These are phyloP conservation scores for Cotoneaster glaucophyllus DNA, from an alignment of 306 rosid genomes.

Conservation along the genomic window DNA sequence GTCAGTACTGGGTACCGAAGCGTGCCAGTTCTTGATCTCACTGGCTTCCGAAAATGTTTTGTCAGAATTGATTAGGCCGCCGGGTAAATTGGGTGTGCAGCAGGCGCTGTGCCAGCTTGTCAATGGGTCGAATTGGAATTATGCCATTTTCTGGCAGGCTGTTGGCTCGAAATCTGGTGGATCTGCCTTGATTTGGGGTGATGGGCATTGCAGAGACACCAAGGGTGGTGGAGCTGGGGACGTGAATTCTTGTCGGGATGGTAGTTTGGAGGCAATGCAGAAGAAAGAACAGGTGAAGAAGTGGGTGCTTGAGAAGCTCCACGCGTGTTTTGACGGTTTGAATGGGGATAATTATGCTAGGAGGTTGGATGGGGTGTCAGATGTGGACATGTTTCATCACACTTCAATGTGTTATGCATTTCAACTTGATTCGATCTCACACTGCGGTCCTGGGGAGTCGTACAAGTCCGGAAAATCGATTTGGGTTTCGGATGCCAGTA, in stretches of 20 bases:
- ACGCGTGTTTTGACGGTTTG: constrained; percentile 41
- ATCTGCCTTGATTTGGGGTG: constrained; percentile 67
- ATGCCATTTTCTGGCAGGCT: constrained; percentile 77
- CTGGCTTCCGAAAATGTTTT: constrained; percentile 49
- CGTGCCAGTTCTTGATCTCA: constrained; percentile 58
- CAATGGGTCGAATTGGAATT: constrained; percentile 66
- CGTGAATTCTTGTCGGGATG: constrained; percentile 8
- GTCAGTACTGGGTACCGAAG: constrained; percentile 76
- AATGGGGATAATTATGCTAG: constrained; percentile 36
- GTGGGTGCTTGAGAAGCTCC: constrained; percentile 68
- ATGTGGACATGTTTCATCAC: constrained; percentile 68
- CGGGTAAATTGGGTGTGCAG: constrained; percentile 36
- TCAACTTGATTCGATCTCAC: constrained; percentile 38
- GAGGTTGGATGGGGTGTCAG: constrained; percentile 44
- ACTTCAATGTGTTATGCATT: constrained; percentile 55
- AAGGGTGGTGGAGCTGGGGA: constrained; percentile 27
- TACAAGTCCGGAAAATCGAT: constrained; percentile 52
- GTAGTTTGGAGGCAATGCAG: constrained; percentile 27
- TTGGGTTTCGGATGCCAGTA: constrained; percentile 52
- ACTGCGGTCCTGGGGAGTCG: constrained; percentile 46
- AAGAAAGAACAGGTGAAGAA: constrained; percentile 44
- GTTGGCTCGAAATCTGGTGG: constrained; percentile 70
- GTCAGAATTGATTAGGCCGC: constrained; percentile 36
- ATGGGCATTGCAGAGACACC: constrained; percentile 54
- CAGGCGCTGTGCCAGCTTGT: constrained; percentile 57